phyloP scores from a whole-genome alignment of 345 rosid genomes.

The Populus pruinosa region DNA sequence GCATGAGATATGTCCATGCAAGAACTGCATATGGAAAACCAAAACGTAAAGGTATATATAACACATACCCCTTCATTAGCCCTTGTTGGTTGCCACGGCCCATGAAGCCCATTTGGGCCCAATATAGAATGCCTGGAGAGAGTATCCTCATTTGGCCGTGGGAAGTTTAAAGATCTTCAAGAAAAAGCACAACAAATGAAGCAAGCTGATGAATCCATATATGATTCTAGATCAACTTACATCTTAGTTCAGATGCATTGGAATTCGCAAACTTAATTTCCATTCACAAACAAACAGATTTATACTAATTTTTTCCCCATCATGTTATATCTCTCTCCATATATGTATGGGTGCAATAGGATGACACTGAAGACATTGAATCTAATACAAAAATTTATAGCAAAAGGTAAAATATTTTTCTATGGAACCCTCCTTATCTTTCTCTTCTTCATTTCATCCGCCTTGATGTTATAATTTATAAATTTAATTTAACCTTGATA shows the following conservation, averaged over 20 bases:
- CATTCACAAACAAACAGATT: background rate
- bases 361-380: background rate
- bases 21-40: conserved; percentile 9
- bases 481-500: no score
- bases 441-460: no score
- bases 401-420: no score
- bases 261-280: background rate
- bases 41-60: conserved; percentile 12
- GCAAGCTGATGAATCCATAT: background rate
- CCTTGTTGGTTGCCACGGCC: conserved; percentile 78
- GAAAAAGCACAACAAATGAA: conserved; percentile 10
- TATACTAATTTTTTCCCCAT: background rate
- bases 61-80: conserved; percentile 50
- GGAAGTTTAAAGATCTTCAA: conserved; percentile 60
- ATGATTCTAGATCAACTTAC: conserved; percentile 1
- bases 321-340: background rate
- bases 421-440: no score
- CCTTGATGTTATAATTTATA: no score
- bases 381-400: no score
- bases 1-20: conserved; percentile 22
- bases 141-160: conserved; percentile 71
- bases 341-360: background rate
- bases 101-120: conserved; percentile 82
- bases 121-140: conserved; percentile 87
- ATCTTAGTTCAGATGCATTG: conserved; percentile 6